Percentiles rank a stretch among this genome's conserved stretches.
phyloP scores from a whole-genome alignment of 108 stramenopile species.

The Schizochytrium sp. region DNA sequence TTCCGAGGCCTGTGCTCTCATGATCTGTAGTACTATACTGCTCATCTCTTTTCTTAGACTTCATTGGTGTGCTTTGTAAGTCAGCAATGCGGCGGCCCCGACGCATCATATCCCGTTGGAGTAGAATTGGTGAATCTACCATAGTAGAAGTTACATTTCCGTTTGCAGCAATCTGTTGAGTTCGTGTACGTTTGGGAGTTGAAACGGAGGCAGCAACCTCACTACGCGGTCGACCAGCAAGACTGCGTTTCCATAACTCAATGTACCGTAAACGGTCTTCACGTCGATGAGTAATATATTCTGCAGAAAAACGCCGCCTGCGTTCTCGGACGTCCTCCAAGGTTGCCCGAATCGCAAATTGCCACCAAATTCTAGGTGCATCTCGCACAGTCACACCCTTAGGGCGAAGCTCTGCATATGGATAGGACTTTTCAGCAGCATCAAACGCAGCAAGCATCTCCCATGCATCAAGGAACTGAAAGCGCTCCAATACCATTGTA shows the following conservation, averaged over 20 bases:
- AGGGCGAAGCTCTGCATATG: constrained; percentile 33
- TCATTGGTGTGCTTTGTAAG: not conserved
- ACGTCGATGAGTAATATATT: not conserved
- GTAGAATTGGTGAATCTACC: not conserved
- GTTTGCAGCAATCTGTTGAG: not conserved
- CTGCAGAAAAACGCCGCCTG: not conserved
- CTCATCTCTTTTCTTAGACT: not conserved
- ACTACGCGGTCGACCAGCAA: constrained; percentile 18
- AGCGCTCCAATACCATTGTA: constrained; percentile 44
- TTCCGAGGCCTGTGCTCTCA: not conserved
- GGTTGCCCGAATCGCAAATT: constrained; percentile 38
- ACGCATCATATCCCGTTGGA: constrained; percentile 1
- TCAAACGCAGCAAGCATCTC: constrained; percentile 56
- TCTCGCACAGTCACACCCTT: not conserved
- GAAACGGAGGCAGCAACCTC: constrained; percentile 6
- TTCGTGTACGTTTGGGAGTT: not conserved
- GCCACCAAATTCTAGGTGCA: constrained; percentile 43
- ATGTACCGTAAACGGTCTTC: constrained; percentile 47
- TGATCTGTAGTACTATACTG: not conserved
- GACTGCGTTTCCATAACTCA: constrained; percentile 43
- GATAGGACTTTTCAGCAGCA: constrained; percentile 53
- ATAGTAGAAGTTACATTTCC: not conserved
- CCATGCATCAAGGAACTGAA: constrained; percentile 45
- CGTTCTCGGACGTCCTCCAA: constrained; percentile 13
- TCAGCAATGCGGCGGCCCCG: constrained; percentile 4